Base-by-base conservation (phyloP, 2,329 filamentous ascomycete species). In the Colletotrichum sublineola region DNA sequence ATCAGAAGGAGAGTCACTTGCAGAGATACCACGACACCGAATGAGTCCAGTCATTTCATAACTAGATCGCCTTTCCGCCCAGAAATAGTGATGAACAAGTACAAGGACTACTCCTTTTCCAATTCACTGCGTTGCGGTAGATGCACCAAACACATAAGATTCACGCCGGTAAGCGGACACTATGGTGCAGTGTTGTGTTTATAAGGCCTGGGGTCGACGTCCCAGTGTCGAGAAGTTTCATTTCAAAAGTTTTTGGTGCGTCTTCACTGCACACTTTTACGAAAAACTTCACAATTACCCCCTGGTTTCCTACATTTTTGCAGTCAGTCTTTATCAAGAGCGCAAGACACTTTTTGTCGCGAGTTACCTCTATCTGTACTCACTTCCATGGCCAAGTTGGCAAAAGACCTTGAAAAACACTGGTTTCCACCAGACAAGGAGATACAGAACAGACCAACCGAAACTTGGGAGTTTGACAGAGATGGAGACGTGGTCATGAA, bases 91-190 rank as follows among this genome's bases (percentile, higher is more conserved):
- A n/a, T 38, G 18, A 15, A 40, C 5, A 1, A n/a, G 8, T 14
- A n/a, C 1, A 38, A 15, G 4, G 8, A 2, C 20, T 1, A 14
- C 9, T n/a, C 2, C 5, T 12, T 24, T 6, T 3, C 3, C 20
- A 40, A 14, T 38, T 38, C 53, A 24, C 53, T 14, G 20, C 6
- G 33, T 6, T n/a, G 18, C 9, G 5, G n/a, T 36, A 5, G 7
- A 15, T 24, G 7, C 2, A 5, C 18, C 8, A 9, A 2, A 14
- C 36, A 3, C 3, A 12, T 9, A 14, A 14, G 18, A 56, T 20
- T 14, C 33, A 38, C 12, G 9, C 33, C 53, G 15, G 18, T n/a
- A 38, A 20, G 20, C 36, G 20, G 12, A 9, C 2, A 20, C 2
- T 9, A 20, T 56, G 33, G 24, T 56, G 18, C 33, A 56, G 31